Percentiles rank a stretch among this genome's conserved stretches.
These are phyloP conservation scores for Ganoderma lucidum DNA, from an alignment of 1,284 basidiomycete species.

Conservation along the genomic window DNA sequence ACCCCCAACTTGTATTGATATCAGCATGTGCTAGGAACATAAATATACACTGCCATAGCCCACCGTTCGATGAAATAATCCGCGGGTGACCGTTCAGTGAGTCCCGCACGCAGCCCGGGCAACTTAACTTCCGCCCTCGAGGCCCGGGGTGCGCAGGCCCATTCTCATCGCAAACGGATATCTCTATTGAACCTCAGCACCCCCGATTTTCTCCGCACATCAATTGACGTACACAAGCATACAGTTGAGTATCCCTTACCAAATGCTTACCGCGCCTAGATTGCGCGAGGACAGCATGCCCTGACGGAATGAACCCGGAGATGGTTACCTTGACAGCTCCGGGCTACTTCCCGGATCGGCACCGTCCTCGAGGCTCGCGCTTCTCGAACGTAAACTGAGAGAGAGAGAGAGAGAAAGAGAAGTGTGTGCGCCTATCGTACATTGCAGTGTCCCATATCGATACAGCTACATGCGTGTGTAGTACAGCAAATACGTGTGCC, in stretches of 20 bases:
- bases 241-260: no score
- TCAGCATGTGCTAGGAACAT: neutral
- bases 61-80: neutral
- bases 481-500: slow-evolving; percentile 6
- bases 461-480: slow-evolving; percentile 13
- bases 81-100: no score
- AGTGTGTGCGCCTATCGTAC: slow-evolving; percentile 3
- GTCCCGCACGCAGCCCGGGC: no score
- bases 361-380: no score
- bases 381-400: neutral
- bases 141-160: no score
- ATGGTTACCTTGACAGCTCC: neutral
- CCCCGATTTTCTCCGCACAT: no score
- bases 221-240: no score
- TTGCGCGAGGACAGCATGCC: neutral
- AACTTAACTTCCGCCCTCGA: no score
- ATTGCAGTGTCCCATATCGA: slow-evolving; percentile 10
- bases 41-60: neutral
- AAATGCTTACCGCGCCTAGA: neutral
- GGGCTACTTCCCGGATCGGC: neutral
- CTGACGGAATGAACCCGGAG: neutral
- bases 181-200: no score
- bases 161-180: no score
- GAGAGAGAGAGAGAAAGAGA: neutral
- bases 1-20: neutral